phyloP scores from a whole-genome alignment of 2,329 filamentous ascomycete genomes.

The Penicillium sp. region DNA sequence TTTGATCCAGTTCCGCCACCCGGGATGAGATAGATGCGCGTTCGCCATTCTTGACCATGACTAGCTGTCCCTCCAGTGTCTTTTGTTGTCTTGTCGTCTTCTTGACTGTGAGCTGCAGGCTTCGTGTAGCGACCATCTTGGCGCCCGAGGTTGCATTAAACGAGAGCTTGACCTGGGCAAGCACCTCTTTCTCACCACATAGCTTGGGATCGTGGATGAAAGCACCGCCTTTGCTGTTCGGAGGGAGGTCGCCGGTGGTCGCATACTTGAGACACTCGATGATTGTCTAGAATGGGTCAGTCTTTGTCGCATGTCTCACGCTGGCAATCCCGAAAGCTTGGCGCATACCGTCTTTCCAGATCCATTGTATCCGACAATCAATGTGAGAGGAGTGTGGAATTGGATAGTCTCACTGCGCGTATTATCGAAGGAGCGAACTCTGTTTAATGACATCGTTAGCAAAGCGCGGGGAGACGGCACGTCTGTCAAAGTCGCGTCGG shows the following conservation, averaged over 20 bases:
- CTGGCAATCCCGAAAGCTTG: neutral
- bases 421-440: constrained; percentile 83
- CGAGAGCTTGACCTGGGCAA: constrained; percentile 87
- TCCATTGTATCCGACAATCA: constrained; percentile 97
- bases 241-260: constrained; percentile 88
- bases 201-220: constrained; percentile 98
- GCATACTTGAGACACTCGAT: constrained; percentile 99
- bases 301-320: neutral
- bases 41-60: constrained; percentile 78
- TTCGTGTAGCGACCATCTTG: constrained; percentile 80
- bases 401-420: constrained; percentile 73
- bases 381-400: constrained; percentile 86
- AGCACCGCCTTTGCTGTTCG: constrained; percentile 83
- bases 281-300: constrained; percentile 63
- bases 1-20: constrained; percentile 76
- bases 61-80: constrained; percentile 77
- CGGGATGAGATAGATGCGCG: constrained; percentile 75
- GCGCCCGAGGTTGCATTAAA: constrained; percentile 79
- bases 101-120: constrained; percentile 81
- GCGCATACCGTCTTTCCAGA: constrained; percentile 82
- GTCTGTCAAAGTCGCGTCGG: neutral
- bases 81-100: constrained; percentile 76
- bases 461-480: neutral
- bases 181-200: constrained; percentile 78
- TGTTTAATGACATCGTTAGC: constrained; percentile 27